Conservation (phyloP, 257 asterid species). For the Coffea eugenioides region DNA sequence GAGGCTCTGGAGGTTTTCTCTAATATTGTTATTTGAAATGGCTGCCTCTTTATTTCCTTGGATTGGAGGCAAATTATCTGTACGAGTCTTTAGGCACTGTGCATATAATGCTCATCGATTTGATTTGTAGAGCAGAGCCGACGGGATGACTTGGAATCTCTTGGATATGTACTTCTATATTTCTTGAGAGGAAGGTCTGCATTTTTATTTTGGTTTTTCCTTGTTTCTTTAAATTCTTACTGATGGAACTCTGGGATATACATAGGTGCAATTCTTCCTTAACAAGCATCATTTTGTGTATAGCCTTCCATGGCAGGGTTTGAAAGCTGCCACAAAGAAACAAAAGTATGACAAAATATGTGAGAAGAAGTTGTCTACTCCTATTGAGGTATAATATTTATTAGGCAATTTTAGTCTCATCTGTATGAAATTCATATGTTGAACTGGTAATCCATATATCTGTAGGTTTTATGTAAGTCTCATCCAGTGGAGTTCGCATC, state of each 20-base stretch:
- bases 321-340: constrained; percentile 96
- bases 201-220: constrained; percentile 12
- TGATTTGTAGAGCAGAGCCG: constrained; percentile 84
- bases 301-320: constrained; percentile 99
- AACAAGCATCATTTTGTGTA: constrained; percentile 22
- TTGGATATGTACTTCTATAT: constrained; percentile 91
- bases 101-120: background rate
- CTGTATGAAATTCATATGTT: background rate
- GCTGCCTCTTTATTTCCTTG: background rate
- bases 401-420: constrained; percentile 9
- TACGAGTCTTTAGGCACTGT: background rate
- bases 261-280: background rate
- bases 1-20: constrained; percentile 16
- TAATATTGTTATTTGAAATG: constrained; percentile 8
- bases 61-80: background rate
- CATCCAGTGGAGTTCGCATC: constrained; percentile 96
- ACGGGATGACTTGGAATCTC: constrained; percentile 92
- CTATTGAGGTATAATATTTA: constrained; percentile 65
- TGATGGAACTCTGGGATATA: background rate
- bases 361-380: constrained; percentile 90
- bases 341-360: constrained; percentile 96
- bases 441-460: constrained; percentile 3
- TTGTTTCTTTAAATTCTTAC: background rate
- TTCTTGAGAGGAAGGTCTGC: constrained; percentile 90
- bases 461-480: constrained; percentile 89